These are phyloP conservation scores for Heterobasidion parviporum DNA, from an alignment of 1,284 basidiomycete genomes.

Conservation along the genomic window DNA sequence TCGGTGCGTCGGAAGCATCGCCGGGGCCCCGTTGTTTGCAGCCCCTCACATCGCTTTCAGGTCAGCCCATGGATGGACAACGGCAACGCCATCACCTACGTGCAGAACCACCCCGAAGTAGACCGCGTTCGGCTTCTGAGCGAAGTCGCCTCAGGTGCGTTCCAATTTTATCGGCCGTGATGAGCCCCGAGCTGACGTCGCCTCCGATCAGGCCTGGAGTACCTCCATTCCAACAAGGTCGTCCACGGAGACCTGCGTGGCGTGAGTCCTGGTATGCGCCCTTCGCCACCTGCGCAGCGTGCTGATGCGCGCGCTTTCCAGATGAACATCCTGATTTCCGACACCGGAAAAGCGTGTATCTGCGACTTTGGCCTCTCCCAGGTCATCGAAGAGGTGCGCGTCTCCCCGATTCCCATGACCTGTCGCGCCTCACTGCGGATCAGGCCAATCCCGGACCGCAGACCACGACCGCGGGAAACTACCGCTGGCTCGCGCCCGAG, in stretches of 20 bases:
- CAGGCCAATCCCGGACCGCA: slow-evolving; percentile 3
- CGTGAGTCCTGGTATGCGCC: slow-evolving; percentile 17
- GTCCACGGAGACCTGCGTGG: slow-evolving; percentile 39
- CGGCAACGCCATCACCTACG: slow-evolving; percentile 26
- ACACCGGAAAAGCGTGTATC: slow-evolving; percentile 25
- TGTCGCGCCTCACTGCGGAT: background rate
- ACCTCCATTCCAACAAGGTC: slow-evolving; percentile 30
- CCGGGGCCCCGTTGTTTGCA: background rate
- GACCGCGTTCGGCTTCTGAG: slow-evolving; percentile 28
- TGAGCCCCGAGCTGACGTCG: background rate
- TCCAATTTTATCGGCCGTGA: background rate
- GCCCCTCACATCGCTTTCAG: slow-evolving; percentile 13
- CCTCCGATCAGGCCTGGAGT: slow-evolving; percentile 27
- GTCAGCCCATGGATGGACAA: slow-evolving; percentile 40
- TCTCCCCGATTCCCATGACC: background rate
- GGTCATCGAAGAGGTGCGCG: slow-evolving; percentile 25
- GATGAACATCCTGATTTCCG: slow-evolving; percentile 33
- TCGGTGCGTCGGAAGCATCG: slow-evolving; percentile 19
- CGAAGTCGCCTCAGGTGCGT: slow-evolving; percentile 27
- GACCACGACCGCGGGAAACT: slow-evolving; percentile 13
- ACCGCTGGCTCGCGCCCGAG: slow-evolving; percentile 34
- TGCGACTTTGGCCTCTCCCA: slow-evolving; percentile 34
- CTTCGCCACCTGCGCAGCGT: no score
- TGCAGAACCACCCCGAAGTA: slow-evolving; percentile 21
- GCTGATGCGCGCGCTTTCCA: slow-evolving; percentile 7